Percentiles rank a stretch among this genome's conserved stretches.
These are phyloP conservation scores for Phytopythium montanum DNA, from an alignment of 352 stramenopile species.

Conservation along the genomic window DNA sequence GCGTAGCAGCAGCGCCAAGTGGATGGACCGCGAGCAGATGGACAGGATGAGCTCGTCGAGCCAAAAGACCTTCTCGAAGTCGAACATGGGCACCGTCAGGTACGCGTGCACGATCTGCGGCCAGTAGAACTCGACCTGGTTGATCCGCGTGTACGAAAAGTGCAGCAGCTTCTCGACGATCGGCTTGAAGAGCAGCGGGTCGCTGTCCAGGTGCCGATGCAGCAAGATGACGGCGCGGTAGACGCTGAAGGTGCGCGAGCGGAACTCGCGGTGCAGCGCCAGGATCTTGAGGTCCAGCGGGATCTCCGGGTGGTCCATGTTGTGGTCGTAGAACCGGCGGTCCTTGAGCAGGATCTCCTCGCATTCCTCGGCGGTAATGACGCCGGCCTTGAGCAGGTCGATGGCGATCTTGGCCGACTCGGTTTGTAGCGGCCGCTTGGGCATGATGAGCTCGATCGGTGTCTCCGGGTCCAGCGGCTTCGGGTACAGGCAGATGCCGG, in stretches of 20 bases:
- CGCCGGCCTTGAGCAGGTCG: constrained; percentile 74
- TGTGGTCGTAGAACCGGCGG: constrained; percentile 80
- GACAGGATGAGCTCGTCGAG: constrained; percentile 87
- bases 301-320: constrained; percentile 80
- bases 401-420: constrained; percentile 86
- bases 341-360: constrained; percentile 84
- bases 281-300: constrained; percentile 84
- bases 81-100: constrained; percentile 84
- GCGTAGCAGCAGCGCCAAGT: constrained; percentile 75
- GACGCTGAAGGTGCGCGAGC: constrained; percentile 70
- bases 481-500: constrained; percentile 83
- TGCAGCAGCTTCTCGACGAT: constrained; percentile 82
- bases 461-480: constrained; percentile 80
- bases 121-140: constrained; percentile 92
- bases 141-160: constrained; percentile 87
- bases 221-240: constrained; percentile 84
- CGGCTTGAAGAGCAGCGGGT: constrained; percentile 83
- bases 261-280: constrained; percentile 84
- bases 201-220: constrained; percentile 81
- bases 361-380: constrained; percentile 86
- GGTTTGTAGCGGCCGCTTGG: constrained; percentile 76
- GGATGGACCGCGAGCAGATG: constrained; percentile 84
- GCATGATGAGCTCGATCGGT: constrained; percentile 86
- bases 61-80: constrained; percentile 90
- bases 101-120: constrained; percentile 89